Base-by-base conservation (phyloP, 2,329 filamentous ascomycete genomes). In the Ceratocystis albifundus region DNA sequence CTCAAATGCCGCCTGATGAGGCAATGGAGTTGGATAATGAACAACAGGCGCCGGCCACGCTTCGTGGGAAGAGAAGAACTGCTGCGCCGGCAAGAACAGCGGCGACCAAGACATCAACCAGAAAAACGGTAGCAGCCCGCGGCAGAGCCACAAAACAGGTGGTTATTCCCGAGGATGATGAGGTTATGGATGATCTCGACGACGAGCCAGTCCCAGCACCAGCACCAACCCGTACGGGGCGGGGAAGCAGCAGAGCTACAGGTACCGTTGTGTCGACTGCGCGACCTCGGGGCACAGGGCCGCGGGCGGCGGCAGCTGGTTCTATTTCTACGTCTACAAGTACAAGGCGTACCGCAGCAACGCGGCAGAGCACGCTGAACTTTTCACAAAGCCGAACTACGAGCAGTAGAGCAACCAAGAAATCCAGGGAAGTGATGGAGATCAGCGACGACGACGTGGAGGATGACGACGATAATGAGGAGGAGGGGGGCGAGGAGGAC, bases 371-470 rank as follows among this genome's bases (percentile, higher is more conserved):
- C 1, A 81, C 74, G 53, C 72, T 83, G 28, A 81, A 75, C 68
- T 83, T 84, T 69, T 79, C 78, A 8, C 76, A 80, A 69, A 72
- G 74, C 17, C 41, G 32, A 15, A 44, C 59, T 28, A 32, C 25
- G 15, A 17, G 50, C 22, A 20, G 36, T 10, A 32, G 53, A 7
- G 61, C 55, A 20, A n/a, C 76, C 2, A 73, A 75, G 6, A 76
- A 77, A 36, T 78, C 81, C 69, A 74, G 78, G 44, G 76, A 79
- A 46, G 77, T 78, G n/a, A 71, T 82, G 17, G 83, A 86, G 71
- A 81, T 86, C 65, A 87, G 84, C 68, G 84, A 86, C 67, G 84
- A 87, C 71, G 84, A 86, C 73, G 85, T 87, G 57, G 83, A 80
- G 0, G 82, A 84, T 66, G 82, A 85, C 55, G 82, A 84, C 48